Conservation (phyloP, 495 filamentous ascomycete species). For the Apodospora peruviana region DNA sequence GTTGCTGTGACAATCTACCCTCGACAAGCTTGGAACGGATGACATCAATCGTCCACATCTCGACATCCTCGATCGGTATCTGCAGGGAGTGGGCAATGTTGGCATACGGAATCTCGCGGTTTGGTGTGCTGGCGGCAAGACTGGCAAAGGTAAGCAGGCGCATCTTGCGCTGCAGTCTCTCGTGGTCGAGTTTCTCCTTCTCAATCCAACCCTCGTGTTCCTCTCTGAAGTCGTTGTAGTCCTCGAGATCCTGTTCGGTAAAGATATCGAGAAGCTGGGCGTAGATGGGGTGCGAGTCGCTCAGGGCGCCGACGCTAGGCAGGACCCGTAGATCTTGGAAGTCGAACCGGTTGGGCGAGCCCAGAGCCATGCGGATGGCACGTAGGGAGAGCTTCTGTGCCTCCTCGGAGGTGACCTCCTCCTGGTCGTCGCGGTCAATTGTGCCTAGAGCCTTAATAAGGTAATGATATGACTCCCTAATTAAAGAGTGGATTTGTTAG, state of each 20-base stretch:
- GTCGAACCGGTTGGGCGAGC: constrained; percentile 73
- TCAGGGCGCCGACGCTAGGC: constrained; percentile 79
- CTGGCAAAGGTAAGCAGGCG: constrained; percentile 89
- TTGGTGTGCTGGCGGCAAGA: constrained; percentile 73
- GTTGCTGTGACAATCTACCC: constrained; percentile 86
- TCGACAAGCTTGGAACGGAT: constrained; percentile 92
- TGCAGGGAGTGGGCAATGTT: constrained; percentile 77
- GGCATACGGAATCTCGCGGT: constrained; percentile 77
- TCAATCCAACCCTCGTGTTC: constrained; percentile 77
- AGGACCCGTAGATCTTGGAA: constrained; percentile 89
- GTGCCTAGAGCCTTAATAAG: constrained; percentile 78
- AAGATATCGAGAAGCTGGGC: constrained; percentile 94
- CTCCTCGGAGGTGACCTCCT: constrained; percentile 58
- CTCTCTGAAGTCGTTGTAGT: constrained; percentile 89
- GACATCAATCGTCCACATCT: constrained; percentile 98
- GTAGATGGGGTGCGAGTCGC: constrained; percentile 71
- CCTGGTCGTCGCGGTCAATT: constrained; percentile 57
- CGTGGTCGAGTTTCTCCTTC: constrained; percentile 58
- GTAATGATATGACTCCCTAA: constrained; percentile 71
- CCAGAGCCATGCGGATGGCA: constrained; percentile 76
- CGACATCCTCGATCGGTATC: constrained; percentile 74
- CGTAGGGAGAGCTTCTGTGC: constrained; percentile 78
- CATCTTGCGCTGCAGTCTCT: constrained; percentile 76
- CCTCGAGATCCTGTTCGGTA: constrained; percentile 83
- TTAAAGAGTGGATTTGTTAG: constrained; percentile 7